A percentile compares a stretch with the other conserved stretches of the same genome.
Conservation (phyloP, 768 basidiomycete species). For the Tephrocybe sp. region DNA sequence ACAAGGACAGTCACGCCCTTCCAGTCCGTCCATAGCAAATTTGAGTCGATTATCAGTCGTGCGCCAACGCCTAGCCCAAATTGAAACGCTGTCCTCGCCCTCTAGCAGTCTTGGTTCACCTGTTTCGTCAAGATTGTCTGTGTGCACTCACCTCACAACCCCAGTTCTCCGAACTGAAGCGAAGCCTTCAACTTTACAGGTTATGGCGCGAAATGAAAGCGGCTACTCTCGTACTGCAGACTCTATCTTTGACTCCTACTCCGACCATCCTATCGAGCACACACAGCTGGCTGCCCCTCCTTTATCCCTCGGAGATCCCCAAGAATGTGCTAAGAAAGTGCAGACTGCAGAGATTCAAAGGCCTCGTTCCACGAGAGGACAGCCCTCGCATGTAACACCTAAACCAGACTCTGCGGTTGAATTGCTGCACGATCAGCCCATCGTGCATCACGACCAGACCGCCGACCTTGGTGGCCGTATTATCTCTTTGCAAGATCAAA, state of each 20-base stretch:
- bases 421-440: slow-evolving; percentile 8
- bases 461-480: slow-evolving; percentile 10
- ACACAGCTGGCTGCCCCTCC: not conserved
- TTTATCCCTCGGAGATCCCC: not conserved
- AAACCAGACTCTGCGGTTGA: slow-evolving; percentile 4
- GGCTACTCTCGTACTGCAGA: slow-evolving; percentile 15
- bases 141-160: slow-evolving; percentile 10
- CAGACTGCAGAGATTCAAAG: too few relatives aligned
- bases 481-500: slow-evolving; percentile 10
- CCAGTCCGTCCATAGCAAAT: slow-evolving; percentile 61
- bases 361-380: not conserved
- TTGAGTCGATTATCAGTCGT: slow-evolving; percentile 63
- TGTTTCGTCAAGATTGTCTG: slow-evolving; percentile 10
- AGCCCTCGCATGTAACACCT: not conserved
- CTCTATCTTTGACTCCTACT: slow-evolving; percentile 26
- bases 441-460: slow-evolving; percentile 5
- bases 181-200: not conserved
- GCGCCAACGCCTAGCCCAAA: slow-evolving; percentile 60
- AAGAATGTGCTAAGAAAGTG: too few relatives aligned
- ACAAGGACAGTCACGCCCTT: slow-evolving; percentile 13
- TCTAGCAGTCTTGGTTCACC: slow-evolving; percentile 9
- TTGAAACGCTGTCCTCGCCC: slow-evolving; percentile 37
- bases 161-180: slow-evolving; percentile 5
- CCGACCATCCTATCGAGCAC: not conserved
- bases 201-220: slow-evolving; percentile 11